phyloP scores from a whole-genome alignment of 208 protist species.

The Acanthamoeba pearcei region DNA sequence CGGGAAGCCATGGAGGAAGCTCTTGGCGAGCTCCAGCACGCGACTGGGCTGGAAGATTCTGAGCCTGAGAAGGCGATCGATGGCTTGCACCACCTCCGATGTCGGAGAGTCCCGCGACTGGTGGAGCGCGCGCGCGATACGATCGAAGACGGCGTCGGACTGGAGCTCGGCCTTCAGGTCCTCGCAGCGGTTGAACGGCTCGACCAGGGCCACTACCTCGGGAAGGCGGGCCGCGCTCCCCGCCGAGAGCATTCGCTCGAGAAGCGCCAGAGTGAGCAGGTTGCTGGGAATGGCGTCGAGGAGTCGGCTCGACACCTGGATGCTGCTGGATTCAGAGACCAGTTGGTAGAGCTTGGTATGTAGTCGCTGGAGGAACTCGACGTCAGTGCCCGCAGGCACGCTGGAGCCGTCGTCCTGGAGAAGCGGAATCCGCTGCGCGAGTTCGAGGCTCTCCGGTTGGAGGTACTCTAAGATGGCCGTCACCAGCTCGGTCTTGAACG shows the following conservation, averaged over 20 bases:
- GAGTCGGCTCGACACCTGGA: background rate
- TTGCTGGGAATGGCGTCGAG: background rate
- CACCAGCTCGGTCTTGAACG: background rate
- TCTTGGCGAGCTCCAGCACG: conserved; percentile 12
- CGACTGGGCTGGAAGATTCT: background rate
- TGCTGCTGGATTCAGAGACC: background rate
- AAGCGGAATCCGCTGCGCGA: conserved; percentile 6
- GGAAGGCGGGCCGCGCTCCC: background rate
- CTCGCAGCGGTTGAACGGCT: background rate
- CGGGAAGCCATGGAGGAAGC: conserved; percentile 7
- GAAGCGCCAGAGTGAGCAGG: background rate
- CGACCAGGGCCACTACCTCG: background rate
- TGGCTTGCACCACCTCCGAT: background rate
- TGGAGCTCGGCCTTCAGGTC: background rate
- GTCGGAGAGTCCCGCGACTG: background rate
- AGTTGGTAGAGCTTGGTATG: background rate
- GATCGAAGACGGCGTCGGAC: background rate
- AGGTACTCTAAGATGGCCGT: background rate
- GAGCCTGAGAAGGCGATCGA: background rate
- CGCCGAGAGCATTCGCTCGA: background rate
- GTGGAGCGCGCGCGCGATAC: background rate
- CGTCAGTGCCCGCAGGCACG: background rate
- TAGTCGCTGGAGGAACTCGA: conserved; percentile 18
- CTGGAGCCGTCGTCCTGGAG: background rate
- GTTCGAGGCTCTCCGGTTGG: background rate